These are phyloP conservation scores for Gracilaria domingensis DNA, from an alignment of 23 red algal species.

Conservation along the genomic window DNA sequence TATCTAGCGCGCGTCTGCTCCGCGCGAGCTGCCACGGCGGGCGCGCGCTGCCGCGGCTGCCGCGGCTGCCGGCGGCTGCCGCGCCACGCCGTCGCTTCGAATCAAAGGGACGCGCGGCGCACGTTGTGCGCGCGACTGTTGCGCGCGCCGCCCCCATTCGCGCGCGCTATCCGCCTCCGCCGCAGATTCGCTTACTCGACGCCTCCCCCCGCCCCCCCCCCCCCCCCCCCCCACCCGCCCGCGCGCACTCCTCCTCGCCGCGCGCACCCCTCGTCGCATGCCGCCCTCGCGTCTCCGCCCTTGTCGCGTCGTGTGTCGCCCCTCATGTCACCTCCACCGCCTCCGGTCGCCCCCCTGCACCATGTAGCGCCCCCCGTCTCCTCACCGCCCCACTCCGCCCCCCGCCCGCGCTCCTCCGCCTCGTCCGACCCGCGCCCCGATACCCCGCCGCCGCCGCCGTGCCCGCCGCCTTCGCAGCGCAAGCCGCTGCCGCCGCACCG, in stretches of 20 bases:
- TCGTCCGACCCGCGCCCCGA: too few species aligned
- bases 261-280: neutral
- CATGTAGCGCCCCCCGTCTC: neutral
- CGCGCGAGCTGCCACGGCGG: neutral
- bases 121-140: too few species aligned
- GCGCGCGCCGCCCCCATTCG: neutral
- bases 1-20: neutral
- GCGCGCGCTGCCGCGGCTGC: neutral
- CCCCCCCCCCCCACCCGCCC: neutral
- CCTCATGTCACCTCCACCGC: neutral
- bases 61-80: too few species aligned
- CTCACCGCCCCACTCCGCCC: neutral
- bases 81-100: slow-evolving; percentile 2
- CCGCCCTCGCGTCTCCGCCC: neutral
- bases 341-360: too few species aligned
- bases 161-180: neutral
- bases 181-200: neutral
- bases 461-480: neutral
- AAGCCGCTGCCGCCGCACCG: neutral
- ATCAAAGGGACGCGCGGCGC: neutral
- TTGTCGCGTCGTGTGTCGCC: neutral
- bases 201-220: neutral
- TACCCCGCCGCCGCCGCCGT: neutral
- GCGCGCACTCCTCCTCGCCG: too few species aligned
- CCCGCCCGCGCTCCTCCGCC: neutral